Conservation (phyloP, 2,329 filamentous ascomycete species). For the Verticillium dahliae region DNA sequence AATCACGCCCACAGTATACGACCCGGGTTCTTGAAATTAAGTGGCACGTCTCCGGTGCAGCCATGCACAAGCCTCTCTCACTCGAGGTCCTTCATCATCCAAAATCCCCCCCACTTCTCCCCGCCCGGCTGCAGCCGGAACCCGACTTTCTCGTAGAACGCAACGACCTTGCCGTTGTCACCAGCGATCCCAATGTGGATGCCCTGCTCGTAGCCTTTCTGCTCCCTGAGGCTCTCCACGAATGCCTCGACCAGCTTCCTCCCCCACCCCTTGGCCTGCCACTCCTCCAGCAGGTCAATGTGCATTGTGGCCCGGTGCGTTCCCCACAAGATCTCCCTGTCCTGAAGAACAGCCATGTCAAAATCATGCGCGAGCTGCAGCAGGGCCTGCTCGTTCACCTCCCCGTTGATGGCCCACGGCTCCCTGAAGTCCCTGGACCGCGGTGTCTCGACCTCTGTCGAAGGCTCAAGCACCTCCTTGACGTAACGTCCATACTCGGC, state of each 20-base stretch:
- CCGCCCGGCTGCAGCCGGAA: slow-evolving; percentile 31
- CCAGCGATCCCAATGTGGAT: slow-evolving; percentile 36
- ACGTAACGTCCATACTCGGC: slow-evolving; percentile 30
- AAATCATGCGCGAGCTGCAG: slow-evolving; percentile 32
- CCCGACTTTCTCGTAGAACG: slow-evolving; percentile 40
- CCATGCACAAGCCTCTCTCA: not conserved
- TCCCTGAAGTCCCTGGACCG: not conserved
- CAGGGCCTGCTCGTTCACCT: slow-evolving; percentile 26
- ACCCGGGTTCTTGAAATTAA: no score
- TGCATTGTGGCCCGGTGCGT: slow-evolving; percentile 39
- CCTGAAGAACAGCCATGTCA: slow-evolving; percentile 16
- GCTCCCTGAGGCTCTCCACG: slow-evolving; percentile 26
- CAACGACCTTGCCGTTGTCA: slow-evolving; percentile 40
- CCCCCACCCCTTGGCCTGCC: slow-evolving; percentile 38
- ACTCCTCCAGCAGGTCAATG: slow-evolving; percentile 37
- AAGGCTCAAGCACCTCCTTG: slow-evolving; percentile 23
- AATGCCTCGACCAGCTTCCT: slow-evolving; percentile 31
- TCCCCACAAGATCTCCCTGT: slow-evolving; percentile 24
- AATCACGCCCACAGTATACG: not conserved
- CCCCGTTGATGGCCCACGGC: not conserved
- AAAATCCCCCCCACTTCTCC: slow-evolving; percentile 26
- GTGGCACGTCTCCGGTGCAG: no score
- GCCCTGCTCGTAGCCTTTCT: slow-evolving; percentile 24
- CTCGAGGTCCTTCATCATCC: slow-evolving; percentile 34
- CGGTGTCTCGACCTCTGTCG: slow-evolving; percentile 13